Base-by-base conservation (phyloP, 2,329 filamentous ascomycete genomes). In the Hymenotorrendiella dingleyae region DNA sequence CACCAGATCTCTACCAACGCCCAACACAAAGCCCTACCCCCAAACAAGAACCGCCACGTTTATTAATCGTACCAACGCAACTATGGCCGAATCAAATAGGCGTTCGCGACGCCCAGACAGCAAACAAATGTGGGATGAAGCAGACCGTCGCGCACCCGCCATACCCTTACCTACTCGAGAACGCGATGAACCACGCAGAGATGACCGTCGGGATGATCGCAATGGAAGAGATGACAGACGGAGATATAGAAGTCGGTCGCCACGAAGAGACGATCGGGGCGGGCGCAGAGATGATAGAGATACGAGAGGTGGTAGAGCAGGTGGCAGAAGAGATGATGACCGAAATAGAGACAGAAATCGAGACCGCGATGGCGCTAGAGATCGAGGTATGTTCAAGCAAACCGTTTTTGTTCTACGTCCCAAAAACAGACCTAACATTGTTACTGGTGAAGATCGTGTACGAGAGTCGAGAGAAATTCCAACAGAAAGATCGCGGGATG, bases 41-140 rank as follows among this genome's bases (percentile, higher is more conserved):
- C n/a, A n/a, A n/a, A n/a, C n/a, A n/a, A n/a, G n/a, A n/a, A n/a
- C n/a, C n/a, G n/a, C n/a, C n/a, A n/a, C n/a, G n/a, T n/a, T n/a
- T n/a, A n/a, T n/a, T n/a, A n/a, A n/a, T n/a, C n/a, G n/a, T n/a
- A n/a, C n/a, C 30, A 33, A 4, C 29, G 20, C 12, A 33, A 43
- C 27, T 9, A 78, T 78, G 74, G 62, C 72, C 19, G 73, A 76
- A 54, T 70, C 73, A 46, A 61, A 69, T 40, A 74, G 74, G 58
- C 71, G 72, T 38, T 59, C 69, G 16, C 58, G 64, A 26, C 63
- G 65, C 28, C 68, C 68, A n/a, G 78, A 82, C 53, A 78, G 73
- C 61, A 73, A 72, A 38, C 69, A 75, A 40, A 78, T 78, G 71
- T 78, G 77, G 75, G 79, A 84, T 48, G 71, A 74, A 30, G 64